A percentile compares a stretch with the other conserved stretches of the same genome.
phyloP scores from a whole-genome alignment of 441 rosid species.

The Croton laevigatus region DNA sequence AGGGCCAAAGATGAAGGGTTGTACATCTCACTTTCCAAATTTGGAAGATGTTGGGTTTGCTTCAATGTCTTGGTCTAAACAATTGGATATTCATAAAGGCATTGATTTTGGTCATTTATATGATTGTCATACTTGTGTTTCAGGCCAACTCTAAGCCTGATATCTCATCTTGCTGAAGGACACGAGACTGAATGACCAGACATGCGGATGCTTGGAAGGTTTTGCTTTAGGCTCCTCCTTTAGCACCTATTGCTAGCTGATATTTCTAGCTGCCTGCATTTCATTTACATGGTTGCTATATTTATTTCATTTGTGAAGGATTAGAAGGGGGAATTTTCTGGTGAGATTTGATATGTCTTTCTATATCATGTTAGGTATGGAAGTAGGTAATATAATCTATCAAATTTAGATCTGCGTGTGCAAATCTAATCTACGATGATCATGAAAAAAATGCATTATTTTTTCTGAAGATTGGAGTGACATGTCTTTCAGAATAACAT shows the following conservation, averaged over 20 bases:
- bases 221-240: slow-evolving; percentile 15
- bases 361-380: neutral
- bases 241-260: slow-evolving; percentile 10
- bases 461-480: neutral
- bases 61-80: slow-evolving; percentile 28
- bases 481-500: neutral
- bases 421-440: neutral
- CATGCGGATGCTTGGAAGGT: slow-evolving; percentile 26
- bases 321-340: neutral
- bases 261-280: neutral
- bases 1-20: slow-evolving; percentile 40
- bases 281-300: neutral
- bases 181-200: slow-evolving; percentile 26
- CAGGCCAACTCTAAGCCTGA: slow-evolving; percentile 29
- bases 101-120: slow-evolving; percentile 19
- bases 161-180: slow-evolving; percentile 24
- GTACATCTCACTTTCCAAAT: slow-evolving; percentile 31
- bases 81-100: slow-evolving; percentile 24
- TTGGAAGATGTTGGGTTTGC: slow-evolving; percentile 32
- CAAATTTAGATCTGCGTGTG: neutral
- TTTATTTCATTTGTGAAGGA: neutral
- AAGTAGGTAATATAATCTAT: neutral
- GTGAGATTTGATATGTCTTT: neutral
- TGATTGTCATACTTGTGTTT: slow-evolving; percentile 26
- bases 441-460: neutral